These are phyloP conservation scores for Russula abietina DNA, from an alignment of 768 basidiomycete genomes.

Conservation along the genomic window DNA sequence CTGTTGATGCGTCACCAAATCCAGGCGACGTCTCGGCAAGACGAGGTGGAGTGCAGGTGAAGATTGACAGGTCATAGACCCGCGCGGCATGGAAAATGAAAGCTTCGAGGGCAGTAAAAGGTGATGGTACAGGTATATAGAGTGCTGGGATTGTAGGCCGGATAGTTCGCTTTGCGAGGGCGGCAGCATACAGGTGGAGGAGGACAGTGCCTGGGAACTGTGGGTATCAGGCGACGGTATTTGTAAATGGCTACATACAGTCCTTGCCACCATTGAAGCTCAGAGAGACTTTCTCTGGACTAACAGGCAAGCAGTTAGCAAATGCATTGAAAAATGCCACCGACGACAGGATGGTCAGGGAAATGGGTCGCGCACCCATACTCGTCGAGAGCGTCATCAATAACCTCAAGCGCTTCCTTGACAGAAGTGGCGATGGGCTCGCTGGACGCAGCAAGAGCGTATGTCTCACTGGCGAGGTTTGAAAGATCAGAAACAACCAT, in stretches of 20 bases:
- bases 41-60: constrained; percentile 41
- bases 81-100: constrained; percentile 66
- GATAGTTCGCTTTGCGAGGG: constrained; percentile 42
- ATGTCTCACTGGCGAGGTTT: constrained; percentile 52
- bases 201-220: constrained; percentile 80
- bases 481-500: constrained; percentile 39
- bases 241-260: constrained; percentile 48
- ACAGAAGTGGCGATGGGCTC: constrained; percentile 56
- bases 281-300: constrained; percentile 57
- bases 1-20: constrained; percentile 31
- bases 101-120: constrained; percentile 75
- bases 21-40: constrained; percentile 42
- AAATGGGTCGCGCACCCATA: constrained; percentile 62
- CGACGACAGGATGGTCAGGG: not conserved
- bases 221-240: not conserved
- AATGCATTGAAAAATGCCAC: not conserved
- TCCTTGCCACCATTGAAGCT: constrained; percentile 99
- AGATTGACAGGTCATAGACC: constrained; percentile 72
- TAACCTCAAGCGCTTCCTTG: constrained; percentile 74
- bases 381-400: constrained; percentile 67
- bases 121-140: constrained; percentile 87
- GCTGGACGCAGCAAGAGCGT: constrained; percentile 48
- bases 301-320: constrained; percentile 20
- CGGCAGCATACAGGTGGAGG: constrained; percentile 79
- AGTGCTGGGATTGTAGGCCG: constrained; percentile 48